Percentiles rank a stretch among this genome's conserved stretches.
These are phyloP conservation scores for Onygenales sp. DNA, from an alignment of 2,329 filamentous ascomycete species.

Conservation along the genomic window DNA sequence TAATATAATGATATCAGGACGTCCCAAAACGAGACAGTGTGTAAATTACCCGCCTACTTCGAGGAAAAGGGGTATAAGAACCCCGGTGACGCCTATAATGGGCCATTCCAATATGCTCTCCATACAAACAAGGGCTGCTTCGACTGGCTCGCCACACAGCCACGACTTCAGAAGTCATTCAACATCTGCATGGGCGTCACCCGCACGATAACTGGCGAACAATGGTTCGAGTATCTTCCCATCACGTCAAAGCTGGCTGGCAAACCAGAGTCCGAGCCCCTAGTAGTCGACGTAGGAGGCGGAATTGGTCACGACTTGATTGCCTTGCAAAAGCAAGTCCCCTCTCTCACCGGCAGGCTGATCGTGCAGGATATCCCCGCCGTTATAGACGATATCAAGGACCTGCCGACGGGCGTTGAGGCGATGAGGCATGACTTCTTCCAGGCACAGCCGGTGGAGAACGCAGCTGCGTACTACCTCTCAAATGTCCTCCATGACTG, in stretches of 20 bases:
- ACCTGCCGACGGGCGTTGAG: background rate
- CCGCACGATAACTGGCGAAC: background rate
- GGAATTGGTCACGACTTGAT: conserved; percentile 31
- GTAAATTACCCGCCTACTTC: conserved; percentile 18
- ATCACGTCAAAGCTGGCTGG: conserved; percentile 5
- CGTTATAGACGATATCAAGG: conserved; percentile 20
- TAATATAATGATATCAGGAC: conserved; percentile 7
- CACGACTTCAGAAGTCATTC: conserved; percentile 15
- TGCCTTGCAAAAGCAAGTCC: conserved; percentile 28
- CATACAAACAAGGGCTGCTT: conserved; percentile 19
- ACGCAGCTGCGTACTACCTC: conserved; percentile 24
- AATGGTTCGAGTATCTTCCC: conserved; percentile 15
- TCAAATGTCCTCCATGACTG: conserved; percentile 27
- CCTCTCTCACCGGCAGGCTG: conserved; percentile 30
- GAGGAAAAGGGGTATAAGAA: conserved; percentile 19
- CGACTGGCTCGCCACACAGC: conserved; percentile 17
- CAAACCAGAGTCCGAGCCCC: conserved; percentile 7
- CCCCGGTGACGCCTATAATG: conserved; percentile 18
- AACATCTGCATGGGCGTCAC: conserved; percentile 19
- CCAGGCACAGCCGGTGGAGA: conserved; percentile 2
- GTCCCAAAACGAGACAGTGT: conserved; percentile 3
- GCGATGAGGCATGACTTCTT: conserved; percentile 3
- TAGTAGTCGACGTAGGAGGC: conserved; percentile 36
- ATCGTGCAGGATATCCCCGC: conserved; percentile 41
- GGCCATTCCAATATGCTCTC: conserved; percentile 20